A percentile compares a stretch with the other conserved stretches of the same genome.
Evolutionary conservation across 1,139 yeast species (phyloP).

Genomic region (Nakaseomyces glabratus): DNA sequence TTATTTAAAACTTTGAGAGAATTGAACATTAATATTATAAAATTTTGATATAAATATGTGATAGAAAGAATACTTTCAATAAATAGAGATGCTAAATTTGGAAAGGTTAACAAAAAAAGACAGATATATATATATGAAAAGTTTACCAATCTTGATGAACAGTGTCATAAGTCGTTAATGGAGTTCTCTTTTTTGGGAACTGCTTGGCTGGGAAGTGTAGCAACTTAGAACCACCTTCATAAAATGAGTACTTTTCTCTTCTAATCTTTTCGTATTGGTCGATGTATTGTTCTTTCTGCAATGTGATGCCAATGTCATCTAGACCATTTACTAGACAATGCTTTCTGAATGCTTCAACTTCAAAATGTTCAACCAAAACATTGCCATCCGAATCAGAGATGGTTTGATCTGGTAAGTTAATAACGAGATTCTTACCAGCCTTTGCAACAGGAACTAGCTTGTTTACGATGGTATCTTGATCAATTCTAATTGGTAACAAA

Average conservation of each 20-base stretch:
- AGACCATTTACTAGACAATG: slow-evolving; percentile 90
- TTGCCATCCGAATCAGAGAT: slow-evolving; percentile 64
- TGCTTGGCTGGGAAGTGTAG: slow-evolving; percentile 44
- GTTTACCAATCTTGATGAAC: slow-evolving; percentile 71
- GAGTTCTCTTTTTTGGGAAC: slow-evolving; percentile 54
- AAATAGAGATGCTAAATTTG: not conserved
- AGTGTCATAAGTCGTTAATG: slow-evolving; percentile 47
- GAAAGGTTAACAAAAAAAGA: too few relatives aligned
- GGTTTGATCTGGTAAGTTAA: slow-evolving; percentile 81
- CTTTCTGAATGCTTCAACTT: slow-evolving; percentile 83
- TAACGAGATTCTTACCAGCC: slow-evolving; percentile 59
- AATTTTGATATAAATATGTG: not conserved
- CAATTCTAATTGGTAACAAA: slow-evolving; percentile 78
- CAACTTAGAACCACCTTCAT: slow-evolving; percentile 73
- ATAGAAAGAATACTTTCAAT: not conserved
- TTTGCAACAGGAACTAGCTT: slow-evolving; percentile 74
- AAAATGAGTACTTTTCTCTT: slow-evolving; percentile 73
- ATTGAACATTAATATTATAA: too few relatives aligned
- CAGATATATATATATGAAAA: too few relatives aligned
- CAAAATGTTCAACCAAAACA: slow-evolving; percentile 72
- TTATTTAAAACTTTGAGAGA: too few relatives aligned
- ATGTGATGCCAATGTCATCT: slow-evolving; percentile 92
- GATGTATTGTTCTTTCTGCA: slow-evolving; percentile 79
- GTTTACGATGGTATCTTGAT: slow-evolving; percentile 58
- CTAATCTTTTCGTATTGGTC: slow-evolving; percentile 65